Base-by-base conservation (phyloP, 805 yeast genomes). In the Zygosaccharomyces rouxii region DNA sequence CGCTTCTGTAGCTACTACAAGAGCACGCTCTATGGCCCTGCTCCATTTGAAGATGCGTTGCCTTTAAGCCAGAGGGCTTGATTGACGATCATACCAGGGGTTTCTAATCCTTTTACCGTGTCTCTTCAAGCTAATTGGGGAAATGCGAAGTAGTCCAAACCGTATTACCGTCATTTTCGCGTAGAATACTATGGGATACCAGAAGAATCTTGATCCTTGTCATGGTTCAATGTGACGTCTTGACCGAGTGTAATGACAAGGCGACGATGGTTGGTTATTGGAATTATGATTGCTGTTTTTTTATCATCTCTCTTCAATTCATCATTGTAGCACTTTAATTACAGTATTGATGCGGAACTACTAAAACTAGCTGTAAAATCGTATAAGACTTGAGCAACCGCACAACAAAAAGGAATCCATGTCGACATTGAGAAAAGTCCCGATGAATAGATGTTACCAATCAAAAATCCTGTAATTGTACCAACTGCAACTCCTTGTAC, bases 381-480 rank as follows among this genome's bases (percentile, higher is more conserved):
- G 64, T 78, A 86, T 38, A 89, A 61, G 5, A 86, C 74, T 56
- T 81, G 82, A 4, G 85, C 77, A 2, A 85, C 66, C 0, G 82
- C 95, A 80, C 90, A 87, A 47, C 85, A 77, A 55, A 92, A 76
- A 0, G 99, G 98, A 6, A 92, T 80, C 99, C 99, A 92, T 0
- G 97, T 87, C 10, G 95, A 84, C 95, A 94, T 87, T 19, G 85
- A 78, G 58, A 92, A 80, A 21, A 84, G 74, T 0, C 96, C 96
- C 0, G 95, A 81, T 47, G 76, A 73, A 68, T 90, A 90, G 6
- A 89, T 77, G 1, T 89, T 86, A 30, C 83, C 83, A 14, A 86
- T 63, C 54, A 94, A 62, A 10, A 89, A 71, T 0, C 97, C 97
- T 35, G 86, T 74, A 5, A 88, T 73, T 1, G 90, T 80, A 0